Evolutionary conservation across 2,329 filamentous ascomycete species (phyloP).

Genomic region (Tympanopsis confertula): DNA sequence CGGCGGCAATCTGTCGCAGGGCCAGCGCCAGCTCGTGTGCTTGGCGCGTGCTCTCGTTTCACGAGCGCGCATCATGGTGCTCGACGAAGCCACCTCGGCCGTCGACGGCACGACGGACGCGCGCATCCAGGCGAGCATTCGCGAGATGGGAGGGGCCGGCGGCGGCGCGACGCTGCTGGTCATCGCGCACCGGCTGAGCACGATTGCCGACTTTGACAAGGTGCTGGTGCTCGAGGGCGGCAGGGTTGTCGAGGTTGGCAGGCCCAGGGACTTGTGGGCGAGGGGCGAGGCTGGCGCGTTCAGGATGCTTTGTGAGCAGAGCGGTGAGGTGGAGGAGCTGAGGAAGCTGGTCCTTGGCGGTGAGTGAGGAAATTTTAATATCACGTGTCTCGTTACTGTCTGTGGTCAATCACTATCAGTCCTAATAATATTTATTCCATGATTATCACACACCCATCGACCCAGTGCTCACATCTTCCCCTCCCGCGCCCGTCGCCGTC

Average conservation of each 20-base stretch:
- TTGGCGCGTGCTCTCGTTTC: conserved; percentile 31
- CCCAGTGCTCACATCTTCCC: too few species aligned
- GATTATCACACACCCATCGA: too few species aligned
- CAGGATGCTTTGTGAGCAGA: conserved; percentile 33
- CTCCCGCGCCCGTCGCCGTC: too few species aligned
- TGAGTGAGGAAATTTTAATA: too few species aligned
- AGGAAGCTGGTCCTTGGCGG: conserved; percentile 28
- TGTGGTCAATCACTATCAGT: too few species aligned
- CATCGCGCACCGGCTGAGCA: conserved; percentile 32
- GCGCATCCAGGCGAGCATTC: conserved; percentile 42
- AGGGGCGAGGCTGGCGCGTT: conserved; percentile 16
- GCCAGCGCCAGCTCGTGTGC: conserved; percentile 35
- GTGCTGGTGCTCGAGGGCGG: conserved; percentile 39
- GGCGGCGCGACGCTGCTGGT: conserved; percentile 41
- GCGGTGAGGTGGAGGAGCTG: conserved; percentile 43
- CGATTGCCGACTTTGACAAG: conserved; percentile 38
- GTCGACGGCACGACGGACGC: conserved; percentile 45
- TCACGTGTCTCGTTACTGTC: too few species aligned
- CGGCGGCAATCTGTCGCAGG: conserved; percentile 26
- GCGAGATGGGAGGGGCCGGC: conserved; percentile 35
- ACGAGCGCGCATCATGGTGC: conserved; percentile 25
- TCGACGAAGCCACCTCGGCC: conserved; percentile 31
- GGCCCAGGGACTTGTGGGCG: conserved; percentile 24
- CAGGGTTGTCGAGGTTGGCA: conserved; percentile 29
- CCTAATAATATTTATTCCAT: too few species aligned